Percentiles rank a stretch among this genome's conserved stretches.
Conservation (phyloP, 495 filamentous ascomycete genomes). For the Penicillium argentinense region DNA sequence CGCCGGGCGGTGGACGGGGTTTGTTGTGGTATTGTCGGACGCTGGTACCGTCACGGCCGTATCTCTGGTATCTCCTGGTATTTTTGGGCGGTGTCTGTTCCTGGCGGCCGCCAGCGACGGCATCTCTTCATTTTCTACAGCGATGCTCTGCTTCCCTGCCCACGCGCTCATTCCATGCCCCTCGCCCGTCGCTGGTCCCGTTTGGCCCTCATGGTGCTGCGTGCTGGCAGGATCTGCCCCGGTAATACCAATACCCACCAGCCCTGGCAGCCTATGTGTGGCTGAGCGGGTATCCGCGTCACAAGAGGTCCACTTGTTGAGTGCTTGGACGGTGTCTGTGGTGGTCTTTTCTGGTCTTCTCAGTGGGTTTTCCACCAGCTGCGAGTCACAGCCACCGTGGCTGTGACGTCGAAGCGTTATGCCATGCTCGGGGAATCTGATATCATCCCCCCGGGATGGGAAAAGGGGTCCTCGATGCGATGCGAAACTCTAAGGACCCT, state of each 20-base stretch:
- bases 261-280: constrained; percentile 25
- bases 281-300: constrained; percentile 24
- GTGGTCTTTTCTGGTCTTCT: background rate
- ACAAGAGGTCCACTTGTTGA: constrained; percentile 18
- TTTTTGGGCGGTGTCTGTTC: no score
- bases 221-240: background rate
- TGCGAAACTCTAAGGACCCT: no score
- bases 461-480: no score
- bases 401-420: constrained; percentile 10
- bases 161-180: no score
- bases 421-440: constrained; percentile 13
- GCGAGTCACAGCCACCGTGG: constrained; percentile 25
- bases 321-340: background rate
- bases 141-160: no score
- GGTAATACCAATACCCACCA: constrained; percentile 20
- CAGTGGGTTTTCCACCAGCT: constrained; percentile 1
- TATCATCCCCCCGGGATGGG: constrained; percentile 14
- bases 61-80: no score
- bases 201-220: no score
- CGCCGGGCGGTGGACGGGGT: constrained; percentile 29
- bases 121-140: no score
- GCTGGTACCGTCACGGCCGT: constrained; percentile 4
- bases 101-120: no score
- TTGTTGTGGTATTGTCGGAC: constrained; percentile 14
- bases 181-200: no score